phyloP scores from a whole-genome alignment of 192 early-diverging fungal genomes.

The Backusella parvicylindrica region DNA sequence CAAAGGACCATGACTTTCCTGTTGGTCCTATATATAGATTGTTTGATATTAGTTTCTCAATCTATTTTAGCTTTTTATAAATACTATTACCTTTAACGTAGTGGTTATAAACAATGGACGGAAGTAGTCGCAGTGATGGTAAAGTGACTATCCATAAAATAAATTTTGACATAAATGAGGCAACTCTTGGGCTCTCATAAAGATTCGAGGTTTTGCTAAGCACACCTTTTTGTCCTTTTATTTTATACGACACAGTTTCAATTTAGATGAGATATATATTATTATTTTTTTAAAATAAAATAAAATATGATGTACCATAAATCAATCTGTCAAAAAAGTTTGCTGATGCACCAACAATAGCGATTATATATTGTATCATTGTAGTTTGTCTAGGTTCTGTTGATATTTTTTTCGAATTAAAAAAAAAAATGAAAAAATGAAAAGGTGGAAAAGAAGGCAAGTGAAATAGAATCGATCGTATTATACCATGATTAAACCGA shows the following conservation, averaged over 20 bases:
- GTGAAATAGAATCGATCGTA: no score
- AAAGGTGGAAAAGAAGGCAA: no score
- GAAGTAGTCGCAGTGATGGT: not conserved
- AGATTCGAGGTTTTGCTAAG: not conserved
- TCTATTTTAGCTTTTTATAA: no score
- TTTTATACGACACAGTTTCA: not conserved
- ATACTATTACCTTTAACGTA: not conserved
- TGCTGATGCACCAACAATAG: not conserved
- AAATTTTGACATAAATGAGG: not conserved
- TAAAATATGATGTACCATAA: not conserved
- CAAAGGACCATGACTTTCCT: slow-evolving; percentile 40
- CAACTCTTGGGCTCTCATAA: not conserved
- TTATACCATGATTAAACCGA: no score
- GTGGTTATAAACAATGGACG: not conserved
- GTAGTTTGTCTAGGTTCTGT: no score
- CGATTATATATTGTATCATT: not conserved
- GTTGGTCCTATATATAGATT: slow-evolving; percentile 31
- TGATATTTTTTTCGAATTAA: not conserved
- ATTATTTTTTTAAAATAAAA: not conserved
- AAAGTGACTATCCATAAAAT: not conserved
- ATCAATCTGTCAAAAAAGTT: not conserved
- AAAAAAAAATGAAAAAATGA: no score
- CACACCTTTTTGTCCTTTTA: not conserved
- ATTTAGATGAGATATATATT: not conserved
- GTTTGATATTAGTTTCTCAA: no score